phyloP scores from a whole-genome alignment of 768 basidiomycete genomes.

The Psilocybe subaeruginosa region DNA sequence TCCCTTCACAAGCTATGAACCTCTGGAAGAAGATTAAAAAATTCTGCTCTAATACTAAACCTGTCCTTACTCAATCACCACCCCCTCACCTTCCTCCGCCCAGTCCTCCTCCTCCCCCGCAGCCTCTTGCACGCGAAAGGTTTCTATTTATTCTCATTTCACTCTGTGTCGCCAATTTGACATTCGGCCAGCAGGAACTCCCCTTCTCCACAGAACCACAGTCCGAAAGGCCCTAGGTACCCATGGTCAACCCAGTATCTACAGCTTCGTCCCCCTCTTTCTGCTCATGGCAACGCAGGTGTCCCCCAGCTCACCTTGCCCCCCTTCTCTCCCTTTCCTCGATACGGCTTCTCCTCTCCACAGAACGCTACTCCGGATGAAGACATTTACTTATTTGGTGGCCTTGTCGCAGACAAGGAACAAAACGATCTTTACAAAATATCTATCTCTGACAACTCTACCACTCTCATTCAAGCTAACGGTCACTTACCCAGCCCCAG shows the following conservation, averaged over 20 bases:
- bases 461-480: conserved; percentile 54
- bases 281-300: conserved; percentile 60
- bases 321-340: conserved; percentile 87
- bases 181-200: background rate
- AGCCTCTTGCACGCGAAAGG: background rate
- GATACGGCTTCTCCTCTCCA: conserved; percentile 90
- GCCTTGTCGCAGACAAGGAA: conserved; percentile 3
- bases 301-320: conserved; percentile 57
- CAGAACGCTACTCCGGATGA: conserved; percentile 55
- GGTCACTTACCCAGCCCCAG: conserved; percentile 87
- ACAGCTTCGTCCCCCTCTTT: conserved; percentile 32
- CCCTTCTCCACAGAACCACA: background rate
- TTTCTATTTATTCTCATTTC: background rate
- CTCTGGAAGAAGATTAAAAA: conserved; percentile 3
- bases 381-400: conserved; percentile 2
- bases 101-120: background rate
- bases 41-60: background rate
- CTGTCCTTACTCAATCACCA: background rate
- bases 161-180: background rate
- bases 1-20: background rate
- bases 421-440: conserved; percentile 6
- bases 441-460: background rate
- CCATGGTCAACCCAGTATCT: conserved; percentile 5
- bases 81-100: background rate
- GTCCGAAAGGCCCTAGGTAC: background rate